Conservation (phyloP, 352 stramenopile species). For the Pythium myriotylum region DNA sequence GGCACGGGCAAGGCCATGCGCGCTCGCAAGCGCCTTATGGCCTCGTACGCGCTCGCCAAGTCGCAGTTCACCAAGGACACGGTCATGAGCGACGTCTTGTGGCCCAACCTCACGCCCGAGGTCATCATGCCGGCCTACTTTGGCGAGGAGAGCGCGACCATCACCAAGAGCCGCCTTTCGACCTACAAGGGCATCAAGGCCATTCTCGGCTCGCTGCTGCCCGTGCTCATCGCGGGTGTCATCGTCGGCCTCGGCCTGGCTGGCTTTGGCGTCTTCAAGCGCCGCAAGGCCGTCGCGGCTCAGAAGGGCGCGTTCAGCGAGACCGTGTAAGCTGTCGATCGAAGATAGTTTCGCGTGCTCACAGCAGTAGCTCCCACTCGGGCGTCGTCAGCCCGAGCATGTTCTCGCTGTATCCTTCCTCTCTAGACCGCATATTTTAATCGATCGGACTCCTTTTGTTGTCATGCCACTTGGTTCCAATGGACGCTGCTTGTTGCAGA, state of each 20-base stretch:
- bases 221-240: constrained; percentile 55
- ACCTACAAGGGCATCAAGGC: constrained; percentile 57
- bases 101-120: constrained; percentile 46
- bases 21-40: constrained; percentile 58
- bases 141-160: constrained; percentile 50
- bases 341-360: constrained; percentile 19
- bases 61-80: constrained; percentile 35
- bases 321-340: constrained; percentile 16
- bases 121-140: constrained; percentile 66
- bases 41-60: constrained; percentile 50
- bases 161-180: constrained; percentile 39
- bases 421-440: neutral
- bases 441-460: too few species aligned
- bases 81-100: constrained; percentile 67
- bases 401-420: too few species aligned
- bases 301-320: constrained; percentile 1
- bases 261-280: constrained; percentile 46
- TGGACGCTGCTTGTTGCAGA: too few species aligned
- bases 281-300: constrained; percentile 28
- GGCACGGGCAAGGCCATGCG: constrained; percentile 72
- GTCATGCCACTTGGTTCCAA: too few species aligned
- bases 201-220: constrained; percentile 54
- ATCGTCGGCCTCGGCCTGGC: constrained; percentile 43
- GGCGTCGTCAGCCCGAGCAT: too few species aligned
- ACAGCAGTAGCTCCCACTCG: too few species aligned